Conservation (phyloP, 768 basidiomycete species). For the Trametes punicea region DNA sequence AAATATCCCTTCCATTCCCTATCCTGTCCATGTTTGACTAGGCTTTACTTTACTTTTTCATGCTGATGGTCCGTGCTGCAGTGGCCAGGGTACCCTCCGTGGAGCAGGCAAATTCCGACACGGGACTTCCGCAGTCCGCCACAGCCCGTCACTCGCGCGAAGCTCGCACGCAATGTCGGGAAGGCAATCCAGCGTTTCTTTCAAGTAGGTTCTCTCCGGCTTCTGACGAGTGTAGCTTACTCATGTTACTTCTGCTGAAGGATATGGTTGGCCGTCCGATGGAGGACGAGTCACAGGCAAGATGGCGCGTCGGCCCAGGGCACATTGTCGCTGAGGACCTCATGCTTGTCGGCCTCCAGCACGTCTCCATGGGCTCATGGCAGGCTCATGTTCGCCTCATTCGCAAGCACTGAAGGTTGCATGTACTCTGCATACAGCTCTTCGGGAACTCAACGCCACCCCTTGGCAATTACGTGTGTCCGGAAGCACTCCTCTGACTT, state of each 20-base stretch:
- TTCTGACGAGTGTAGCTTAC: not conserved
- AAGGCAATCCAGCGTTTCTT: conserved; percentile 73
- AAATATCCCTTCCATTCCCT: not conserved
- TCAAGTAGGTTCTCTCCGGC: conserved; percentile 36
- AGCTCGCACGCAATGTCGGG: conserved; percentile 77
- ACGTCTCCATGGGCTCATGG: conserved; percentile 81
- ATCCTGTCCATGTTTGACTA: not conserved
- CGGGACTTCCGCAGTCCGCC: conserved; percentile 78
- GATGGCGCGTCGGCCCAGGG: conserved; percentile 58
- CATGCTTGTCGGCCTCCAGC: conserved; percentile 74
- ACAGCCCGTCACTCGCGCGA: conserved; percentile 70
- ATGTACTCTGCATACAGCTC: not conserved
- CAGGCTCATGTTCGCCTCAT: conserved; percentile 69
- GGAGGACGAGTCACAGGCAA: conserved; percentile 60
- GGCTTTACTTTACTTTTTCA: not conserved
- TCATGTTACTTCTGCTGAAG: conserved; percentile 31
- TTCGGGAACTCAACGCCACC: too few species aligned
- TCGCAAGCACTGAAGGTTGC: not conserved
- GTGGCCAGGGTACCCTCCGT: conserved; percentile 80
- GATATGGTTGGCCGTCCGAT: conserved; percentile 46
- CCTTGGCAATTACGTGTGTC: too few species aligned
- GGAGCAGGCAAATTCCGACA: conserved; percentile 81
- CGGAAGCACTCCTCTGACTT: too few species aligned
- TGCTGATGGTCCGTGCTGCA: conserved; percentile 29
- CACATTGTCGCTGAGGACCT: conserved; percentile 64